Conservation (phyloP, 2,329 filamentous ascomycete genomes). For the Neophaeococcomyces mojaviensis region DNA sequence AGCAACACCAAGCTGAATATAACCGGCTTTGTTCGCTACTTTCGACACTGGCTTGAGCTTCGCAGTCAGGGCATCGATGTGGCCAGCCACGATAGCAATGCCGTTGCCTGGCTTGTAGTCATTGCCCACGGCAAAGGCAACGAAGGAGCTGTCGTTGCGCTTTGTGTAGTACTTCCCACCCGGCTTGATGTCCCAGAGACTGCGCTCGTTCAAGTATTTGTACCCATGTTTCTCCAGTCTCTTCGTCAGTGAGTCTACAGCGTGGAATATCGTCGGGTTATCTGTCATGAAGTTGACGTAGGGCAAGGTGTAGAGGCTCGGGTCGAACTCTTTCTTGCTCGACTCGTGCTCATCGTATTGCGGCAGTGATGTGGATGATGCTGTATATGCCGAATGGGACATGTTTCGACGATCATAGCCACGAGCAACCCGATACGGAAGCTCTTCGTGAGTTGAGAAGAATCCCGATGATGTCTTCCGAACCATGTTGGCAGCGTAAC, state of each 20-base stretch:
- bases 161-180: slow-evolving; percentile 86
- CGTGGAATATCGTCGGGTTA: slow-evolving; percentile 91
- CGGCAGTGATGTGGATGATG: slow-evolving; percentile 11
- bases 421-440: slow-evolving; percentile 19
- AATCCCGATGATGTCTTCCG: slow-evolving; percentile 24
- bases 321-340: slow-evolving; percentile 24
- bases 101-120: slow-evolving; percentile 79
- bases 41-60: slow-evolving; percentile 85
- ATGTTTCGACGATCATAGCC: slow-evolving; percentile 20
- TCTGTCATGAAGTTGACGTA: slow-evolving; percentile 81
- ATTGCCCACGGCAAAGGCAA: slow-evolving; percentile 76
- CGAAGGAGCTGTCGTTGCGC: slow-evolving; percentile 76
- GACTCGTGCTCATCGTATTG: slow-evolving; percentile 13
- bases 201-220: slow-evolving; percentile 65
- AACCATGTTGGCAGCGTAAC: slow-evolving; percentile 19
- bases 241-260: slow-evolving; percentile 68
- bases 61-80: slow-evolving; percentile 86
- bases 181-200: slow-evolving; percentile 69
- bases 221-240: slow-evolving; percentile 68
- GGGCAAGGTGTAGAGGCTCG: slow-evolving; percentile 66
- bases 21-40: slow-evolving; percentile 77
- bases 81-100: slow-evolving; percentile 78
- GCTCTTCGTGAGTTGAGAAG: slow-evolving; percentile 20
- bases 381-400: slow-evolving; percentile 12
- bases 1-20: slow-evolving; percentile 80